Evolutionary conservation across 139 green algal species (phyloP), one percentile per base, ranked within the genome.

Genomic region (Chlorella sp.): DNA sequence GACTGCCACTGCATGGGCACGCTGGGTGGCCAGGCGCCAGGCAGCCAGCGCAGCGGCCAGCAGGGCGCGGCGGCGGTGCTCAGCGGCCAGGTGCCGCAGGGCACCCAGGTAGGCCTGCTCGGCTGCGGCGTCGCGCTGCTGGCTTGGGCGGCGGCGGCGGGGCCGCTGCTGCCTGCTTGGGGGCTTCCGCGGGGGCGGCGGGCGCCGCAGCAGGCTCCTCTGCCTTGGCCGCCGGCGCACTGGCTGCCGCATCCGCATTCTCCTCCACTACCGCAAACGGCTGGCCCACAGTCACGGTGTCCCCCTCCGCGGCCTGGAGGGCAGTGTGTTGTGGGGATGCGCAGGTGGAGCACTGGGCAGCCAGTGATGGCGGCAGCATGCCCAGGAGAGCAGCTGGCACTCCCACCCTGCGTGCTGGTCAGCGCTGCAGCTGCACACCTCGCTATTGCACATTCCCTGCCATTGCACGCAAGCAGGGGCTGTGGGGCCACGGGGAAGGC

Each of bases 201-300:
- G 54, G 73, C 36, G 70, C 70, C 40, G 38, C 62, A 24, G 51
- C 51, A 20, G 51, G 51, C 38, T 73, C 76, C 46, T 80, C 83
- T 11, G 56, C 43, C 24, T 54, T 67, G 28, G 73, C 73, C 38
- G 67, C 32, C 72, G 87, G 74, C 46, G 76, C 65, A 67, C 54
- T 34, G 19, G 73, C 64, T 5, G 82, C 88, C 28, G 81, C 88
- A 65, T 88, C 89, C 14, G 72, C 87, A 28, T 87, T 93, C 54
- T 93, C 86, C 34, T 95, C 90, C 30, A 99, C 89, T 7, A 87
- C 83, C 5, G 90, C 92, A 48, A 99, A 93, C n/a, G 87, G 62
- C 85, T 98, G 95, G 14, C 96, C 96, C 1, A 98, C 95, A 9
- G 87, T 83, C 9, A 99, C 97, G 1, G 92, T 96, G 88, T 99